phyloP scores from a whole-genome alignment of 495 filamentous ascomycete species.

The Glarea lozoyensis region DNA sequence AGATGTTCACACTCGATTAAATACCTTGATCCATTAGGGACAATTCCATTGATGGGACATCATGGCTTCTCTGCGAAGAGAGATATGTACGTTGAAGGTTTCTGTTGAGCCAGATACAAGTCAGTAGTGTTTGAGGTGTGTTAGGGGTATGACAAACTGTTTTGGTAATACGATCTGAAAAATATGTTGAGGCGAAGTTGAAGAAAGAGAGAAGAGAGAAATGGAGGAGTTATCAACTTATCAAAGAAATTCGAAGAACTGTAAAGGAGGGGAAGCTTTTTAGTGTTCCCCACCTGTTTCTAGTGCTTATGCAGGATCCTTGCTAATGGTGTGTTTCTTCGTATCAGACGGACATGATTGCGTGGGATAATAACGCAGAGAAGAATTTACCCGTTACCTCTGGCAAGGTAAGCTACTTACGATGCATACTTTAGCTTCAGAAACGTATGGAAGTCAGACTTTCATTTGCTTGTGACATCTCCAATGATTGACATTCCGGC shows the following conservation, averaged over 20 bases:
- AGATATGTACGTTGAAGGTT: conserved; percentile 7
- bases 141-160: not conserved
- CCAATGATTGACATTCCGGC: too few species aligned
- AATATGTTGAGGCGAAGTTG: not conserved
- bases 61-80: conserved; percentile 14
- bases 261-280: conserved; percentile 10
- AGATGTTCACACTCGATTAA: conserved; percentile 42
- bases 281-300: conserved; percentile 6
- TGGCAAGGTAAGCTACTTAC: not conserved
- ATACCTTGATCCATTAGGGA: conserved; percentile 48
- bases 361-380: not conserved
- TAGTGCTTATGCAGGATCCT: too few species aligned
- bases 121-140: not conserved
- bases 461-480: too few species aligned
- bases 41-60: conserved; percentile 19
- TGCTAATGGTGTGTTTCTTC: conserved; percentile 1
- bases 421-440: too few species aligned
- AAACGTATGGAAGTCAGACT: too few species aligned
- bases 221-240: not conserved
- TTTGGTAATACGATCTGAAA: not conserved
- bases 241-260: not conserved
- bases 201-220: not conserved
- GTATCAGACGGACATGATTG: conserved; percentile 10
- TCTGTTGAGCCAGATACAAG: not conserved
- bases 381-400: not conserved